A percentile compares a stretch with the other conserved stretches of the same genome.
Conservation (phyloP, 1,139 yeast genomes). For the Yamadazyma mexicana region DNA sequence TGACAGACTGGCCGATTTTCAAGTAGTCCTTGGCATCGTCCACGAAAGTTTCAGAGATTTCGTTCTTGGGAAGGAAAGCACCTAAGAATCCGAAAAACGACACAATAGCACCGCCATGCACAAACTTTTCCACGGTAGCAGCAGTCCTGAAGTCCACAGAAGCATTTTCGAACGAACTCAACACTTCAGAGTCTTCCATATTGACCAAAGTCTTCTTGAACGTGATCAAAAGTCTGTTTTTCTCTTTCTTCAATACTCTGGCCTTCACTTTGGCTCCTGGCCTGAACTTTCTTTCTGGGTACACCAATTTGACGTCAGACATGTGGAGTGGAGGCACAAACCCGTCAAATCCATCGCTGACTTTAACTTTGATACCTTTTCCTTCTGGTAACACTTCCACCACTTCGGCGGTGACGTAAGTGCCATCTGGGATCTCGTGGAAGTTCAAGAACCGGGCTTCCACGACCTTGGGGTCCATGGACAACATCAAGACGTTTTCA, state of each 20-base stretch:
- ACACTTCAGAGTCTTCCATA: slow-evolving; percentile 59
- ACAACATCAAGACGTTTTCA: slow-evolving; percentile 67
- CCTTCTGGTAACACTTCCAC: slow-evolving; percentile 60
- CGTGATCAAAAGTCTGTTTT: slow-evolving; percentile 57
- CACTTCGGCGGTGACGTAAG: slow-evolving; percentile 56
- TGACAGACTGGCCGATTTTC: slow-evolving; percentile 81
- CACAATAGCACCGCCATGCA: slow-evolving; percentile 77
- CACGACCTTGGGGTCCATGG: slow-evolving; percentile 66
- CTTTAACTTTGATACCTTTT: slow-evolving; percentile 65
- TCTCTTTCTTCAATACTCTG: slow-evolving; percentile 51
- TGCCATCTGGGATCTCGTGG: slow-evolving; percentile 77
- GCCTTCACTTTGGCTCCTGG: slow-evolving; percentile 79
- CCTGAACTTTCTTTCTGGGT: slow-evolving; percentile 91
- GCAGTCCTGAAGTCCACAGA: slow-evolving; percentile 60
- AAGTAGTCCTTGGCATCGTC: slow-evolving; percentile 75
- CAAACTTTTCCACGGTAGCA: slow-evolving; percentile 75
- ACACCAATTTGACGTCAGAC: slow-evolving; percentile 78
- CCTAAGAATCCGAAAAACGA: slow-evolving; percentile 76
- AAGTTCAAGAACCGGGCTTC: slow-evolving; percentile 64
- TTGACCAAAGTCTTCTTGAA: slow-evolving; percentile 81
- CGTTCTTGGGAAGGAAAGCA: slow-evolving; percentile 83
- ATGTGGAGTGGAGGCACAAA: slow-evolving; percentile 74
- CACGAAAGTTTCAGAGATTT: slow-evolving; percentile 87
- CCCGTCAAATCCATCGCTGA: slow-evolving; percentile 70
- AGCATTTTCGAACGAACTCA: slow-evolving; percentile 53